Base-by-base conservation (phyloP, 495 filamentous ascomycete species). In the Aspergillus nidulans region DNA sequence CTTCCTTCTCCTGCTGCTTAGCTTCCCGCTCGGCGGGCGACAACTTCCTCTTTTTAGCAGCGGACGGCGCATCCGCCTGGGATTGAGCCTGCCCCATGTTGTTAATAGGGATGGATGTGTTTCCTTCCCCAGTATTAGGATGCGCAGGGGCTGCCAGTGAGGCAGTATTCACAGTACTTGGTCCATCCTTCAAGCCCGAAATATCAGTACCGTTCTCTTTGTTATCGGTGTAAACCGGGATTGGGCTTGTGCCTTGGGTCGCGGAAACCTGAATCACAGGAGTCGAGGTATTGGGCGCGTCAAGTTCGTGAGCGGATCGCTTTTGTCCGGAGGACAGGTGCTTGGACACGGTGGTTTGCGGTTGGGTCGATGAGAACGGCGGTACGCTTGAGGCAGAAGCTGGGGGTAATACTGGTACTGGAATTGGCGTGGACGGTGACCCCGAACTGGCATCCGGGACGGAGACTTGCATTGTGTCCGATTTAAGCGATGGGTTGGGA, bases 21-120 rank as follows among this genome's bases (percentile, higher is more conserved):
- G 71, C 76, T 56, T 84, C 81, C 38, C 81, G 80, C 34, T 79
- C 77, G 18, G 72, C 75, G 32, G 75, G 67, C 0, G 75, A 77
- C 39, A 82, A 67, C 66, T 83, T 85, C 50, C 73, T 71, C 57
- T 76, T 81, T 58, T 81, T 87, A 8, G 62, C 44, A 40, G 63
- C 52, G 0, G 65, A 63, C 25, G 19, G 15, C 13, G 25, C 30
- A 3, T 10, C 30, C 56, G 42, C 40, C 28, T 23, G 52, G 1
- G 12, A 21, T 12, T 39, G 42, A 9, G 8, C 34, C 32, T 39
- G 36, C 4, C 23, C 49, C 28, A 36, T 49, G n/a, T 23, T 23
- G 9, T 2, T 19, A 19, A 1, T 25, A 18, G 47, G 32, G 8
- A 19, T 10, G 18, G 26, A 15, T 21, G 5, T 2, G 12, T 12